Evolutionary conservation across 2,329 filamentous ascomycete genomes (phyloP), one percentile per base, ranked within the genome.

Genomic region (Pseudogymnoascus sp.): DNA sequence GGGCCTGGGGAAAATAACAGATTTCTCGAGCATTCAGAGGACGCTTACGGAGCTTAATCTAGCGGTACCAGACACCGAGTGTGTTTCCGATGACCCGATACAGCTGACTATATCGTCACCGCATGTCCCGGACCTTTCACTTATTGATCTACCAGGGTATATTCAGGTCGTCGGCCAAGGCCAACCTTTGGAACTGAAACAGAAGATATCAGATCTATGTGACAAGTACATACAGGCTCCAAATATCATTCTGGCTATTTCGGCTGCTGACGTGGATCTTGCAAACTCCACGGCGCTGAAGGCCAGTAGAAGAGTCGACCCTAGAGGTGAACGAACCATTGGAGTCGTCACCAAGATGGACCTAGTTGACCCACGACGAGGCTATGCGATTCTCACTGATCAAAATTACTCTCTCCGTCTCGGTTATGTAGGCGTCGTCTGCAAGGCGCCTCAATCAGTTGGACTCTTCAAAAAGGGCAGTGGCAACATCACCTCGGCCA

Each of bases 261-360:
- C 96, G 1, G 95, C 96, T 1, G 95, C 95, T 24, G 95, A 99
- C 76, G 95, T 99, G 16, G 95, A 99, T 79, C 77, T 99, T 64
- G 95, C 95, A 21, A 99, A 99, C 75, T 99, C 95, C 1, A 95
- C 95, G 6, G 93, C 95, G 5, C 77, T 99, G 24, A 83, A 93
- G 69, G 92, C 95, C 16, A 96, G 93, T 68, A 85, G 95, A 66
- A 85, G 93, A 69, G 93, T 97, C 29, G 95, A 99, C 71, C 95
- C 95, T 1, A 83, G 95, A 65, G 95, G 95, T 62, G 95, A 99
- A 77, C 84, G 95, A 66, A 99, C 95, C 0, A 99, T 99, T 72
- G 95, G 95, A 50, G 95, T 99, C n/a, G 88, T 99, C 44, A 99
- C 95, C 2, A 99, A 99, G 78, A 97, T 99, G 93, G 95, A 99